Evolutionary conservation across 2,329 filamentous ascomycete genomes (phyloP), one percentile per base, ranked within the genome.

Genomic region (Fusarium stilboides): DNA sequence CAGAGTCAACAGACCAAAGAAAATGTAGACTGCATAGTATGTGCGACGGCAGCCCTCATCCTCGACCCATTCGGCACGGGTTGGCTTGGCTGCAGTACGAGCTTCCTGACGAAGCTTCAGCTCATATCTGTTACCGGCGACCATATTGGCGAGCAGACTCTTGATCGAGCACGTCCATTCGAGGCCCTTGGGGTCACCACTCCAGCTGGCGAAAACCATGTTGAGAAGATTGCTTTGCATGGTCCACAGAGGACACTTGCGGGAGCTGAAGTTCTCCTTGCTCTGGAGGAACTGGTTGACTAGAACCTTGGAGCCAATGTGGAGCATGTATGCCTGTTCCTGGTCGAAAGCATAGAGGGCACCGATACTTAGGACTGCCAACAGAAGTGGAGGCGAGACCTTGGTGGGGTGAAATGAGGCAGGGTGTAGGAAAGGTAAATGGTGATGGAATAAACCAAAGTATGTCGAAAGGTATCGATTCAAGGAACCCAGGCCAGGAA

Each of bases 141-240:
- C 96, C 95, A 99, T 98, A 82, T 98, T 98, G 71, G 95, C 95
- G 50, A 99, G 88, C 39, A 98, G 86, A 84, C 94, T 97, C 88
- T 98, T 98, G 82, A 99, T 98, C 3, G 96, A 98, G 80, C 95
- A 98, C 36, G 96, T 94, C 96, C 96, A 99, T 80, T 99, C 96
- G 4, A 99, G 87, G 37, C 96, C 96, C 81, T 98, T 98, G 36
- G 96, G 92, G 77, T 98, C 96, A 75, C 96, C 96, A 79, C 96
- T 98, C 96, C 96, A 99, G 85, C 94, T 98, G 57, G 96, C 94
- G 79, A 99, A 98, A 71, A 98, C 91, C 96, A 98, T 98, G 85
- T 99, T 99, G 61, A 99, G 85, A 55, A 99, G 84, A 5, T 94
- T 97, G 79, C 93, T 94, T 79, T 99, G 96, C 94, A 98, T 98